Base-by-base conservation (phyloP, 164 flowering plant genomes). In the Chimonanthus praecox region DNA sequence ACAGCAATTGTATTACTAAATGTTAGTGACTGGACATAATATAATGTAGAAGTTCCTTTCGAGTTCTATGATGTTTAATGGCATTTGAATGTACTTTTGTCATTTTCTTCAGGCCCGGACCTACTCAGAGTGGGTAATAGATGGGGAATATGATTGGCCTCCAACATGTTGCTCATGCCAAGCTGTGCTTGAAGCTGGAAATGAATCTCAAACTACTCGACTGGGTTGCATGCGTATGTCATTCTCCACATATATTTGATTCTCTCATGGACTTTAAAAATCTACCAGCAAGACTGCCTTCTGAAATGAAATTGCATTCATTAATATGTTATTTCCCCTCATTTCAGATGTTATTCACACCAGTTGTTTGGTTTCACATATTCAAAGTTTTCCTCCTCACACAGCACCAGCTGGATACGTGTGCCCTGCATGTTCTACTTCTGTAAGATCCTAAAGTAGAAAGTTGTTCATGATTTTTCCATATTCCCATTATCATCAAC, bases 101-200 rank as follows among this genome's bases (percentile, higher is more conserved):
- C 50, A 70, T 65, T 46, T 50, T 76, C 54, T 76, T 72, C 68
- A 96, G 99, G 82, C 94, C 11, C 97, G 91, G 8, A 88, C 93
- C 21, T 96, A 96, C 81, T 91, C 99, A 7, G 99, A 96, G 72
- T 96, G 99, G 99, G 99, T 96, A 49, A 88, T 96, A 82, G 98
- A 96, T 86, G 99, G 94, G 70, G 99, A 96, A 71, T 96, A 96
- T 87, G 97, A 94, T 74, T 92, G 97, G 98, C 99, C 99, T 80
- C 87, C 97, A 33, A 87, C 78, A 71, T 96, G 99, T 84, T 86
- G 94, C 80, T 68, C 71, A 3, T 96, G 99, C 80, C 87, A 87
- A 73, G 83, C 82, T 74, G 89, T 76, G 65, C 84, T 96, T 60
- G 92, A 82, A 60, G 97, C 83, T 79, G 92, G 84, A 69, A 71